Percentiles rank a stretch among this genome's conserved stretches.
These are phyloP conservation scores for Terana coerulea DNA, from an alignment of 768 basidiomycete species.

Conservation along the genomic window DNA sequence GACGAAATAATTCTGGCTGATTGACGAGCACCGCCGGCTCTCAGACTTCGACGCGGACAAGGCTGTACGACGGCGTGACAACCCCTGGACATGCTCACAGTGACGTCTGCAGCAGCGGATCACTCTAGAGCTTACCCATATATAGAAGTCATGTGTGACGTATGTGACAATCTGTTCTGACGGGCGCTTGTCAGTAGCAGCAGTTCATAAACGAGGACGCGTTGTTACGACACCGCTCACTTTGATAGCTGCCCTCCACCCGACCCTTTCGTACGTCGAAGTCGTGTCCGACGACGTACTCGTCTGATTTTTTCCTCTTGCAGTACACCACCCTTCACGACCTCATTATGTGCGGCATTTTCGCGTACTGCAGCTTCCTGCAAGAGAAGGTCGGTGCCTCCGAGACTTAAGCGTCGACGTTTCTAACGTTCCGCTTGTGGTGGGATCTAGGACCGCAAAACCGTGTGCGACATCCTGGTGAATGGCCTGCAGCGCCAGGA, in stretches of 20 bases:
- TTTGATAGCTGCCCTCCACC: constrained; percentile 5
- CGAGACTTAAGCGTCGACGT: too few relatives aligned
- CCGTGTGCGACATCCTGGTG: constrained; percentile 86
- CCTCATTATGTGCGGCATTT: constrained; percentile 87
- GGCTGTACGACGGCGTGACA: constrained; percentile 7
- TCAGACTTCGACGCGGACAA: too few relatives aligned
- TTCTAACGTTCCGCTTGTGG: neutral
- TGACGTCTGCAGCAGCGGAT: too few relatives aligned
- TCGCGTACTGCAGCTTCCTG: constrained; percentile 92
- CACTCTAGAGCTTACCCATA: too few relatives aligned
- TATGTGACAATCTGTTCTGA: constrained; percentile 3
- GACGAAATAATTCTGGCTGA: neutral
- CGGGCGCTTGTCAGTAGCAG: constrained; percentile 10
- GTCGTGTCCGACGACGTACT: constrained; percentile 10
- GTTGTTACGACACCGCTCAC: constrained; percentile 6
- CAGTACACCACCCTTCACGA: neutral
- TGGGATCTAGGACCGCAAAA: constrained; percentile 68
- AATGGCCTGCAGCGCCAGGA: constrained; percentile 93
- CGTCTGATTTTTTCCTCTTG: neutral
- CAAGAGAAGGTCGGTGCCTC: constrained; percentile 77
- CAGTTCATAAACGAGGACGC: constrained; percentile 15
- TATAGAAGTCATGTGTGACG: neutral
- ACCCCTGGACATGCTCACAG: neutral
- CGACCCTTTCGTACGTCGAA: neutral
- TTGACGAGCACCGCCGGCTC: constrained; percentile 1